Percentiles rank a stretch among this genome's conserved stretches.
Evolutionary conservation across 495 filamentous ascomycete species (phyloP).

Genomic region (Neurospora sp.): DNA sequence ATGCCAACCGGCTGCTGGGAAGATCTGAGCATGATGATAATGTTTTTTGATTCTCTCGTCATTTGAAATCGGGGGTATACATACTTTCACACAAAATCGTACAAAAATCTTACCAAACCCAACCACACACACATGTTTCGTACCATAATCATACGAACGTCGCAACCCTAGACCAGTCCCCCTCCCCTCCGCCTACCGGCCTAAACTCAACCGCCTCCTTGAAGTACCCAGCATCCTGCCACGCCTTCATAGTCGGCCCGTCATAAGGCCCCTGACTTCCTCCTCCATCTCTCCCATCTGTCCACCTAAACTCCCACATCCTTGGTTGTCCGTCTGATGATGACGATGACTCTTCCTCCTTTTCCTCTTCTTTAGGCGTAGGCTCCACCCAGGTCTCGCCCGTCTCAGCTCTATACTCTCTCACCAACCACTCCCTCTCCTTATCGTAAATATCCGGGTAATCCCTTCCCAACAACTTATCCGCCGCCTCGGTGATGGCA

Average conservation of each 20-base stretch:
- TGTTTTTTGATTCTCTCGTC: background rate
- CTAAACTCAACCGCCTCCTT: conserved; percentile 87
- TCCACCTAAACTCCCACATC: conserved; percentile 91
- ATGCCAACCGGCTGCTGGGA: background rate
- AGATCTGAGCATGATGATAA: background rate
- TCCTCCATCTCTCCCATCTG: conserved; percentile 73
- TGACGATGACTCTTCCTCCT: background rate
- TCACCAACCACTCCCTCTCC: conserved; percentile 71
- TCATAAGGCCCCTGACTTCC: conserved; percentile 81
- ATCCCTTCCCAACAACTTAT: conserved; percentile 69
- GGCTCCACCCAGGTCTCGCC: conserved; percentile 83
- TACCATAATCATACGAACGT: conserved; percentile 45
- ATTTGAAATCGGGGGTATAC: background rate
- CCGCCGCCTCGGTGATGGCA: conserved; percentile 77
- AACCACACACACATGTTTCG: background rate
- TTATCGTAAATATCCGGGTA: conserved; percentile 83
- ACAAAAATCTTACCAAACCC: background rate
- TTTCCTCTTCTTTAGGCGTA: conserved; percentile 12
- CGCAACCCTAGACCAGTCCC: conserved; percentile 49
- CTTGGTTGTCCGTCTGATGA: conserved; percentile 16
- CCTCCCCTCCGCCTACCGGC: conserved; percentile 42
- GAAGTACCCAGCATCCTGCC: conserved; percentile 88
- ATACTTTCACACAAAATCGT: background rate
- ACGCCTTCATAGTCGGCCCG: conserved; percentile 69
- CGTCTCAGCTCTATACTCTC: conserved; percentile 77